These are phyloP conservation scores for Tephrocybe sp. DNA, from an alignment of 768 basidiomycete genomes.

Conservation along the genomic window DNA sequence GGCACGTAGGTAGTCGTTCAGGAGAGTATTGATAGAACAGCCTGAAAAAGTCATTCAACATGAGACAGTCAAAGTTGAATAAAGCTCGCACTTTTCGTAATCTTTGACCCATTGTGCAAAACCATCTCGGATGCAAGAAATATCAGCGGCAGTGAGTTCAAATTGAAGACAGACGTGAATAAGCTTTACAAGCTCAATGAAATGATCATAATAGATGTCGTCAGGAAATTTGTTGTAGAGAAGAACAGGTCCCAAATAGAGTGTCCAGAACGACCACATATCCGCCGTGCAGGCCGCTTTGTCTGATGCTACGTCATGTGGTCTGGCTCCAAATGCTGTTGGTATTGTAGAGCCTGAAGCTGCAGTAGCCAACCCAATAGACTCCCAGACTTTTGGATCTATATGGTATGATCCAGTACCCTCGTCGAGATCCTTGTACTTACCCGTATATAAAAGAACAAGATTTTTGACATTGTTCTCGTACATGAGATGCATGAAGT, in stretches of 20 bases:
- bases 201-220: slow-evolving; percentile 34
- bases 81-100: slow-evolving; percentile 20
- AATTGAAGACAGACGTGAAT: slow-evolving; percentile 31
- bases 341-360: slow-evolving; percentile 27
- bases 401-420: slow-evolving; percentile 25
- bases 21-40: slow-evolving; percentile 28
- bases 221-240: slow-evolving; percentile 21
- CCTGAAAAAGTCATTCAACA: neutral
- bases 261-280: slow-evolving; percentile 22
- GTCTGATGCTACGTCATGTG: slow-evolving; percentile 27
- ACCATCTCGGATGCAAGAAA: slow-evolving; percentile 19
- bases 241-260: slow-evolving; percentile 22
- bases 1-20: slow-evolving; percentile 23
- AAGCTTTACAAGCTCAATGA: slow-evolving; percentile 30
- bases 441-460: slow-evolving; percentile 35
- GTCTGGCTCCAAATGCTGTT: slow-evolving; percentile 23
- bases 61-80: neutral
- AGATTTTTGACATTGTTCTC: slow-evolving; percentile 40
- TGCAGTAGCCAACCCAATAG: slow-evolving; percentile 29
- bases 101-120: slow-evolving; percentile 28
- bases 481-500: slow-evolving; percentile 45
- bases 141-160: slow-evolving; percentile 20
- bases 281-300: slow-evolving; percentile 18
- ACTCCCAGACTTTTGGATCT: slow-evolving; percentile 29
- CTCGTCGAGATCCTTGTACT: slow-evolving; percentile 34